Evolutionary conservation across 2,329 filamentous ascomycete genomes (phyloP), one percentile per base, ranked within the genome.

Genomic region (Mariannaea elegans): DNA sequence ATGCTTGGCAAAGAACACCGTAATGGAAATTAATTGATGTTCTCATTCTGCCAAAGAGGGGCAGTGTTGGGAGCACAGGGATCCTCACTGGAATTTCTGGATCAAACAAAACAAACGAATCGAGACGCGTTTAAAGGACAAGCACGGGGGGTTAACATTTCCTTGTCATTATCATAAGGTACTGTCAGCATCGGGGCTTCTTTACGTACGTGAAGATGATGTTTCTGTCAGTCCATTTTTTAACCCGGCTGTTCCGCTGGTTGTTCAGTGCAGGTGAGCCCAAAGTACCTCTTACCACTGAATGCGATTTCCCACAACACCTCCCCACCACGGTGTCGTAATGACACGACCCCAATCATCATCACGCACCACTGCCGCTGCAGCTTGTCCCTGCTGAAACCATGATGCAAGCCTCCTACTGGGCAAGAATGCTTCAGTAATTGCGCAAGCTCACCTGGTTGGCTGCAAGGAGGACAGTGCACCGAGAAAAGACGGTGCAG

Each of bases 321-420:
- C 24, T 48, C 52, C 56, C 55, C 51, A 56, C 54, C 16, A 23
- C 31, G 39, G 31, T 24, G 47, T 41, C 24, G 38, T 51, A 58
- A 71, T 69, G 65, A 67, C 65, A 57, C 56, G 58, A 70, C 58
- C 48, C 52, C 42, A 36, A 45, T 56, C 59, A 61, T 57, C 61
- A 60, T 52, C 54, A 55, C 50, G 53, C 67, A 61, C 61, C 59
- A 66, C 59, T 47, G 41, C 55, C 38, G 56, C 41, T 29, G 46
- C 67, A 66, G 21, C 57, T 53, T 9, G 41, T 59, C 59, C 62
- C 51, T 58, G 42, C 58, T 60, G 61, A 64, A 68, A 65, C 66
- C 54, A 56, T 59, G 48, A 69, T 67, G 57, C 53, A 62, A 62
- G 61, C 59, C 65, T 59, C 59, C 59, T 47, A 66, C 59, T 64